Percentiles rank a stretch among this genome's conserved stretches.
Conservation (phyloP, 441 rosid species). For the Arabidopsis hybrid region DNA sequence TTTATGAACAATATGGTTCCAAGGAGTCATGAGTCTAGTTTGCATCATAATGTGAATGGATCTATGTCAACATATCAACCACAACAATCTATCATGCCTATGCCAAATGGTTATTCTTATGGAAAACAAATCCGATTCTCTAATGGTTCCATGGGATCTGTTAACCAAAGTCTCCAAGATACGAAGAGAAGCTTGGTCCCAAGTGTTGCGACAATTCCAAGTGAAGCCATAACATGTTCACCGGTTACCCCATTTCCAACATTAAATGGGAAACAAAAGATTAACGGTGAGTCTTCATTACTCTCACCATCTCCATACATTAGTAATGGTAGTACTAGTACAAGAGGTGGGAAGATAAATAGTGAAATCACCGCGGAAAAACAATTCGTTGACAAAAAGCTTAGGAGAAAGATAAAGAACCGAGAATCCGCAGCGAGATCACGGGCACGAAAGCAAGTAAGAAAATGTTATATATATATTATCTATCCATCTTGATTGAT, state of each 20-base stretch:
- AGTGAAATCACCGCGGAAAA: conserved; percentile 48
- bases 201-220: conserved; percentile 52
- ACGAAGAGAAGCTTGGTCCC: conserved; percentile 49
- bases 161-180: conserved; percentile 53
- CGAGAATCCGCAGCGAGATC: conserved; percentile 95
- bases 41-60: conserved; percentile 65
- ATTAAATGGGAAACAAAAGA: conserved; percentile 67
- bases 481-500: not conserved
- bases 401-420: conserved; percentile 90
- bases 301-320: conserved; percentile 68
- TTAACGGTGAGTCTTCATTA: conserved; percentile 72
- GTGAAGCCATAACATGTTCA: conserved; percentile 50
- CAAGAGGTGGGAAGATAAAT: conserved; percentile 63
- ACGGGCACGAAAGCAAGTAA: conserved; percentile 92
- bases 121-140: conserved; percentile 53
- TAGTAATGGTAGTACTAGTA: conserved; percentile 53
- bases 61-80: conserved; percentile 56
- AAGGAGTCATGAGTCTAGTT: conserved; percentile 47
- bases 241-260: conserved; percentile 60
- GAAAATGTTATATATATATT: not conserved
- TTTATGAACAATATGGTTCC: conserved; percentile 45
- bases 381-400: conserved; percentile 77
- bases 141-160: conserved; percentile 50
- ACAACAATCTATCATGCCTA: conserved; percentile 55
- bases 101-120: conserved; percentile 52